Evolutionary conservation across 192 early-diverging fungal genomes (phyloP).

Genomic region (Coemansia sp.): DNA sequence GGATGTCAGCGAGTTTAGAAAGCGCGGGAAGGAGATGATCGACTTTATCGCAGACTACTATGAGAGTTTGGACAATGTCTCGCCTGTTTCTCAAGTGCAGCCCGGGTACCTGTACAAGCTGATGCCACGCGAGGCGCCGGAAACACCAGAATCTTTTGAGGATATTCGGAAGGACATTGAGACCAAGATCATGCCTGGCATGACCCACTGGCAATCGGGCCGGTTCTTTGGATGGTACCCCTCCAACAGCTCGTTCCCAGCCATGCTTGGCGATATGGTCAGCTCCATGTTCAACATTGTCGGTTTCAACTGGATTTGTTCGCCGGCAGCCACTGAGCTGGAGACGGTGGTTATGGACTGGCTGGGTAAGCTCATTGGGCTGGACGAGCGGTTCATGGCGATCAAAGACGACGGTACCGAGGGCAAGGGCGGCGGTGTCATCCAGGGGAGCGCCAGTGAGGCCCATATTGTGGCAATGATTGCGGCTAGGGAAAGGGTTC

Average conservation of each 20-base stretch:
- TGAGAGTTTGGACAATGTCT: conserved; percentile 39
- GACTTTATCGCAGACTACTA: conserved; percentile 63
- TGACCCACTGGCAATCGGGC: conserved; percentile 66
- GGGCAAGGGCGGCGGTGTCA: conserved; percentile 61
- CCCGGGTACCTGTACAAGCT: conserved; percentile 58
- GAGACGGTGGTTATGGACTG: conserved; percentile 62
- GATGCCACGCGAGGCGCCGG: conserved; percentile 57
- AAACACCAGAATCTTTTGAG: conserved; percentile 50
- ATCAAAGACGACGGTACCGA: conserved; percentile 40
- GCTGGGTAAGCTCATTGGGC: conserved; percentile 58
- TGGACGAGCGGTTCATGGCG: conserved; percentile 54
- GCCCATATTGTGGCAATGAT: conserved; percentile 57
- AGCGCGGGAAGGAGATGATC: conserved; percentile 56
- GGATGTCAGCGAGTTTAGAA: conserved; percentile 57
- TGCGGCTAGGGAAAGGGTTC: conserved; percentile 51
- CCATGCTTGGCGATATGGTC: conserved; percentile 63
- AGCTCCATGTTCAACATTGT: conserved; percentile 53
- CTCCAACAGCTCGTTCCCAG: conserved; percentile 52
- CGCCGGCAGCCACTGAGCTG: conserved; percentile 61
- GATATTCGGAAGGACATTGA: conserved; percentile 49
- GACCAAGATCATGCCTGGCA: conserved; percentile 59
- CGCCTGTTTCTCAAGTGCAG: conserved; percentile 54
- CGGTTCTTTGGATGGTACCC: conserved; percentile 65
- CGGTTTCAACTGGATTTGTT: conserved; percentile 57
- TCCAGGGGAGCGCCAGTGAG: conserved; percentile 62